Percentiles rank a stretch among this genome's conserved stretches.
Evolutionary conservation across 2,329 filamentous ascomycete genomes (phyloP).

Genomic region (Sporothrix phasma): DNA sequence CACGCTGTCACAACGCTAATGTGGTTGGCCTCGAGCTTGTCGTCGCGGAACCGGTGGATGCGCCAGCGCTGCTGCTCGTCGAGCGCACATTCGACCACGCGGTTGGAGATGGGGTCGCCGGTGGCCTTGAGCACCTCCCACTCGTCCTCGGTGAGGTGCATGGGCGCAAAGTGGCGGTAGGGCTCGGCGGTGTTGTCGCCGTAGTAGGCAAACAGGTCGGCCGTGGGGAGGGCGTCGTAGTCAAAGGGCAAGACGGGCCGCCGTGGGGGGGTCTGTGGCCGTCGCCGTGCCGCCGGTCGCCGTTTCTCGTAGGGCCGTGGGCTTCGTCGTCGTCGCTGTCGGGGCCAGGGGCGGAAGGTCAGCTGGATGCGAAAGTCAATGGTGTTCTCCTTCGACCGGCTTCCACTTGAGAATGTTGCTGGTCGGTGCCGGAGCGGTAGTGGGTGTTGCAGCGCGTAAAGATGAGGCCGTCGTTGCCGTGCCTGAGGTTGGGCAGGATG

Average conservation of each 20-base stretch:
- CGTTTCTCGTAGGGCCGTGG: neutral
- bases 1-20: conserved; percentile 74
- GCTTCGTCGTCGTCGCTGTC: conserved; percentile 34
- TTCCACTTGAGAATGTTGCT: conserved; percentile 98
- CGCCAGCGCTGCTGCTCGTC: conserved; percentile 70
- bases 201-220: conserved; percentile 61
- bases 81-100: conserved; percentile 83
- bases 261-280: conserved; percentile 22
- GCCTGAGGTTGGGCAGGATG: conserved; percentile 70
- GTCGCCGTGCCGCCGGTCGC: conserved; percentile 23
- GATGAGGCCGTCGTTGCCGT: conserved; percentile 93
- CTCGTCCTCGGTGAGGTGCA: conserved; percentile 63
- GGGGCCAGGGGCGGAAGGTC: conserved; percentile 59
- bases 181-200: conserved; percentile 40
- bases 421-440: conserved; percentile 85
- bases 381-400: conserved; percentile 85
- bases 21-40: conserved; percentile 88
- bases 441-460: conserved; percentile 87
- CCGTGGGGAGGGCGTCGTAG: conserved; percentile 66
- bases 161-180: conserved; percentile 56
- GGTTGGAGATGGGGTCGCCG: conserved; percentile 67
- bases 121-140: conserved; percentile 75
- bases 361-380: conserved; percentile 81
- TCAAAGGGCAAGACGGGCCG: conserved; percentile 49
- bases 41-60: conserved; percentile 80